Conservation (phyloP, 345 rosid species). For the thale cress (Arabidopsis thaliana) region TAIR10.1 NC_003074.8:1926001-1926500, state of each 20-base stretch:
- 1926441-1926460: constrained; percentile 86
- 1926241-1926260: constrained; percentile 86
- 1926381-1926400: neutral
- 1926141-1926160: constrained; percentile 93
- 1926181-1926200: constrained; percentile 72
- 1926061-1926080: constrained; percentile 79
- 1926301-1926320: constrained; percentile 93
- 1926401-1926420: neutral
- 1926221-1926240: constrained; percentile 77
- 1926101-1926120: constrained; percentile 93
- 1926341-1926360: neutral
- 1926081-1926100: constrained; percentile 89
- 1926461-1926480: constrained; percentile 83
- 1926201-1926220: constrained; percentile 96
- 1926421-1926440: constrained; percentile 82
- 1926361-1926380: constrained; percentile 19
- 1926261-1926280: constrained; percentile 94
- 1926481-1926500: constrained; percentile 91
- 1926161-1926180: constrained; percentile 80
- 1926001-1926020: constrained; percentile 75
- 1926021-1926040: constrained; percentile 78
- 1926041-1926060: constrained; percentile 76
- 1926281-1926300: constrained; percentile 86
- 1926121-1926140: constrained; percentile 89
- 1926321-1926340: constrained; percentile 77